Percentiles rank a stretch among this genome's conserved stretches.
phyloP scores from a whole-genome alignment of 768 basidiomycete genomes.

The Lactifluus volemus region DNA sequence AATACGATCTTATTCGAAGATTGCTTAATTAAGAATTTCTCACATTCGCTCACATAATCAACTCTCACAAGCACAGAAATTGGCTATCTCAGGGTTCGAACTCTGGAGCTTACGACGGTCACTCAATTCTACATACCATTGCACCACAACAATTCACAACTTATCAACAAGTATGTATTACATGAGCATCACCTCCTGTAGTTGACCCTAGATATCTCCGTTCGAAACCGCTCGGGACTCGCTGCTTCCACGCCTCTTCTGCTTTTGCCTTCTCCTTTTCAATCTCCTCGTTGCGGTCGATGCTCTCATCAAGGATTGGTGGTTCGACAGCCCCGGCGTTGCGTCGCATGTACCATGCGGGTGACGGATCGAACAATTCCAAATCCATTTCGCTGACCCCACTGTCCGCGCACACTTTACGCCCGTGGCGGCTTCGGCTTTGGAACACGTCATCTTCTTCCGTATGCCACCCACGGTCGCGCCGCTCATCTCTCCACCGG shows the following conservation, averaged over 20 bases:
- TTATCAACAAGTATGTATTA: no score
- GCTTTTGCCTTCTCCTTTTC: constrained; percentile 24
- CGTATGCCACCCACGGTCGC: constrained; percentile 32
- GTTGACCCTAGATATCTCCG: no score
- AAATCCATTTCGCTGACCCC: constrained; percentile 6
- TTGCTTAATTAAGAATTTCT: no score
- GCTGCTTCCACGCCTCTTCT: constrained; percentile 24
- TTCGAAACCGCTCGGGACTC: no score
- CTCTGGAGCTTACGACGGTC: no score
- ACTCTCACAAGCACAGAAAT: no score
- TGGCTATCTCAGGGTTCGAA: no score
- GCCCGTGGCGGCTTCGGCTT: neutral
- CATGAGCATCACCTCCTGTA: no score
- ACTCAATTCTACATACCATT: no score
- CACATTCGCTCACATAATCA: no score
- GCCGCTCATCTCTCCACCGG: constrained; percentile 24
- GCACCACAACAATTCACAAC: no score
- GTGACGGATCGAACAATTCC: constrained; percentile 6
- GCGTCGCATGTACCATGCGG: constrained; percentile 37
- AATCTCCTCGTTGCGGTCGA: constrained; percentile 24
- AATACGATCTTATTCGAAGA: no score
- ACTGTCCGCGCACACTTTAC: neutral
- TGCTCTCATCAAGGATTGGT: constrained; percentile 26
- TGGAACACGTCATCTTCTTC: constrained; percentile 13
- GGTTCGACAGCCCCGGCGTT: constrained; percentile 29